Evolutionary conservation across 129 eudicot genomes (phyloP).

Genomic region (Rutidosis leptorrhynchoides): DNA sequence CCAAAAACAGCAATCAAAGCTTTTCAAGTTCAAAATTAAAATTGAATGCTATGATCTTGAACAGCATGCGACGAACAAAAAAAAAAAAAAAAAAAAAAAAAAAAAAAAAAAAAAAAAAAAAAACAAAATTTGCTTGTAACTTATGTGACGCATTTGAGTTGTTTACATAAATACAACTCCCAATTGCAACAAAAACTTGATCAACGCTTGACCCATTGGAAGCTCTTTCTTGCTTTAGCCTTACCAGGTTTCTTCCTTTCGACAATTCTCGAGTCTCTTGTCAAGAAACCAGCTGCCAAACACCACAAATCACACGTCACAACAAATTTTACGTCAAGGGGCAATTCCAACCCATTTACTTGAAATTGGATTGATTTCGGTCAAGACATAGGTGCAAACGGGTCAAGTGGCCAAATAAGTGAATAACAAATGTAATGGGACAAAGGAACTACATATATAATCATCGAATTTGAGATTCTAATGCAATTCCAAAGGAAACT

Average conservation of each 20-base stretch:
- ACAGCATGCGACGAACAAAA: neutral
- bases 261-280: constrained; percentile 85
- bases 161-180: neutral
- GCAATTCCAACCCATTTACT: neutral
- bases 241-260: constrained; percentile 95
- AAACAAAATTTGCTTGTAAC: neutral
- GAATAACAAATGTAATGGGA: neutral
- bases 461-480: neutral
- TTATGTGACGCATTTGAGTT: neutral
- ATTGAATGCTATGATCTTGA: neutral
- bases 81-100: too few species aligned
- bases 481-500: neutral
- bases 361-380: neutral
- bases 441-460: neutral
- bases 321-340: neutral
- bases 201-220: constrained; percentile 97
- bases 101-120: too few species aligned
- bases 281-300: constrained; percentile 81
- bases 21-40: neutral
- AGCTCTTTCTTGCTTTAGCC: constrained; percentile 97
- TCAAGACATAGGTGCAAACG: neutral
- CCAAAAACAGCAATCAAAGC: constrained; percentile 7
- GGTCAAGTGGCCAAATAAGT: neutral
- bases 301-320: constrained; percentile 4
- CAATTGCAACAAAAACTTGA: neutral